These are phyloP conservation scores for Ustilago crameri DNA, from an alignment of 1,284 basidiomycete genomes.

Conservation along the genomic window DNA sequence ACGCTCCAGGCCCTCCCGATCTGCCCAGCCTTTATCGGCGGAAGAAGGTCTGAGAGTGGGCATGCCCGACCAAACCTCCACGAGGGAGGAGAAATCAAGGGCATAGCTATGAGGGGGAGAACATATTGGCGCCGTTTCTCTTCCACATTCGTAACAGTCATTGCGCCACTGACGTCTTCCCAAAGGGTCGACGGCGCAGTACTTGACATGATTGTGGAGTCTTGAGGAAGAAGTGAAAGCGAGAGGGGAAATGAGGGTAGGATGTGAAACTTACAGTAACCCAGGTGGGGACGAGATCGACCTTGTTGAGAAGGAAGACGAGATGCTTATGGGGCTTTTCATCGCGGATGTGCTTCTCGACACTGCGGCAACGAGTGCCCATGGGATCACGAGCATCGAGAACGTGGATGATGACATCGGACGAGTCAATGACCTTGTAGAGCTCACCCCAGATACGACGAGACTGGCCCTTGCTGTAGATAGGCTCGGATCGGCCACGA, in stretches of 20 bases:
- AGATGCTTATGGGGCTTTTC: constrained; percentile 98
- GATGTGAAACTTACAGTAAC: constrained; percentile 81
- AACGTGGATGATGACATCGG: constrained; percentile 94
- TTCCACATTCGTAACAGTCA: constrained; percentile 76
- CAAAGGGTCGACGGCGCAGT: constrained; percentile 47
- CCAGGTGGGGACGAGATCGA: constrained; percentile 98
- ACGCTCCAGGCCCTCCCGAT: constrained; percentile 60
- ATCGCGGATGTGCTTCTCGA: constrained; percentile 91
- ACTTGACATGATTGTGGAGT: constrained; percentile 68
- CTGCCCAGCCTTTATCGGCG: constrained; percentile 66
- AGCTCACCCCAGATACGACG: constrained; percentile 92
- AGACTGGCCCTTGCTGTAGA: constrained; percentile 67
- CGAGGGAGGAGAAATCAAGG: constrained; percentile 67
- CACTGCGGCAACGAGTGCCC: constrained; percentile 95
- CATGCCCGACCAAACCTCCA: constrained; percentile 47
- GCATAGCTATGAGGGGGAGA: constrained; percentile 69
- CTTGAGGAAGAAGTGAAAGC: constrained; percentile 17
- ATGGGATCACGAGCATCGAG: constrained; percentile 95
- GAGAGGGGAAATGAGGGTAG: constrained; percentile 7
- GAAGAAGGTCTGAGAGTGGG: constrained; percentile 64
- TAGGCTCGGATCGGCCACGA: constrained; percentile 65
- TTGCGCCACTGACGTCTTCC: constrained; percentile 56
- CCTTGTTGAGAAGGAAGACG: constrained; percentile 97
- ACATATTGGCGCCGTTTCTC: constrained; percentile 70
- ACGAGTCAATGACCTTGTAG: constrained; percentile 99